These are phyloP conservation scores for Hypoxylon fuscum DNA, from an alignment of 495 filamentous ascomycete species.

Conservation along the genomic window DNA sequence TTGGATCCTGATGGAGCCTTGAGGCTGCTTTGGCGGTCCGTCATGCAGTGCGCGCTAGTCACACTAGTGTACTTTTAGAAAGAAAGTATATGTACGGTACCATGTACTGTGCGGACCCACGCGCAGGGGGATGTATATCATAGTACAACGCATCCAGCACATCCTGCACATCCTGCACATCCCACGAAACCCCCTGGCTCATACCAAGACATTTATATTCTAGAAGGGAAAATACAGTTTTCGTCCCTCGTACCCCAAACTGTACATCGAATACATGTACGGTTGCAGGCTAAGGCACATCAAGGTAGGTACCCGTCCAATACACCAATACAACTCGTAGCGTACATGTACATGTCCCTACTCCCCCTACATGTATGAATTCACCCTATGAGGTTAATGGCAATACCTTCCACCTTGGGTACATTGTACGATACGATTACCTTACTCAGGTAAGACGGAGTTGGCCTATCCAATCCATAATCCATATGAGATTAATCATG, in stretches of 20 bases:
- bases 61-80: background rate
- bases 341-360: too few relatives aligned
- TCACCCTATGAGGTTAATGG: too few relatives aligned
- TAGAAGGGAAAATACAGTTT: background rate
- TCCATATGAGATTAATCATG: background rate
- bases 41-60: constrained; percentile 24
- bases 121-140: too few relatives aligned
- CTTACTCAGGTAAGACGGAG: too few relatives aligned
- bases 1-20: constrained; percentile 45
- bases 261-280: background rate
- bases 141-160: too few relatives aligned
- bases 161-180: too few relatives aligned
- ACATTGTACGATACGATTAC: background rate
- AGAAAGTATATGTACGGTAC: background rate
- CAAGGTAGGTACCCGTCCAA: background rate
- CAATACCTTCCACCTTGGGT: constrained; percentile 4
- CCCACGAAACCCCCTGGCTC: too few relatives aligned
- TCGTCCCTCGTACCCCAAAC: background rate
- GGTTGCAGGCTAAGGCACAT: too few relatives aligned
- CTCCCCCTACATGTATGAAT: too few relatives aligned
- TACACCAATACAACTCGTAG: too few relatives aligned
- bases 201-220: too few relatives aligned
- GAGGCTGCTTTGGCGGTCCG: constrained; percentile 48
- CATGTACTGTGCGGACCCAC: background rate
- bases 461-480: background rate